These are phyloP conservation scores for Scheffersomyces coipomensis DNA, from an alignment of 805 yeast species.

Conservation along the genomic window DNA sequence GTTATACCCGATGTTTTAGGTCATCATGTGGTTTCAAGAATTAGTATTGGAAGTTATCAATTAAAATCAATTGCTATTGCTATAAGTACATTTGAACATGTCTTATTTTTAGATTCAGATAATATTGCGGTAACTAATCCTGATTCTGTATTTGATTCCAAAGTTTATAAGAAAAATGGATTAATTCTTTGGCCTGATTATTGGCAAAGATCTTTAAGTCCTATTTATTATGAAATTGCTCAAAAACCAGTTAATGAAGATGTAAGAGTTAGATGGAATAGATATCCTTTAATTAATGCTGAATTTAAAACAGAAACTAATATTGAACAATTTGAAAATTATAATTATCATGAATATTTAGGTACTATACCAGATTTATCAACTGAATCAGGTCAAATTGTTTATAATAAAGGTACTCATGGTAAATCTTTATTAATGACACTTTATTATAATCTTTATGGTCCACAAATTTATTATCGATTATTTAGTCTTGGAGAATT, in stretches of 20 bases:
- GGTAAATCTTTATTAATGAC: constrained; percentile 55
- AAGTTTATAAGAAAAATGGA: constrained; percentile 45
- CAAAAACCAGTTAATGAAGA: constrained; percentile 8
- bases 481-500: constrained; percentile 68
- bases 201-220: constrained; percentile 67
- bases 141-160: constrained; percentile 45
- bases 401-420: constrained; percentile 60
- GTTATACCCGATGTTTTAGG: constrained; percentile 31
- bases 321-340: constrained; percentile 20
- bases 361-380: constrained; percentile 67
- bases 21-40: constrained; percentile 11
- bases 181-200: constrained; percentile 66
- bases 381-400: constrained; percentile 67
- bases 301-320: constrained; percentile 34
- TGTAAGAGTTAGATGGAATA: constrained; percentile 26
- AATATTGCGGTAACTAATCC: constrained; percentile 41
- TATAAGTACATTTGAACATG: constrained; percentile 53
- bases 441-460: constrained; percentile 61
- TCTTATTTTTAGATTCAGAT: constrained; percentile 52
- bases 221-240: constrained; percentile 52
- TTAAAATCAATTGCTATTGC: constrained; percentile 56
- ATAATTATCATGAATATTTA: constrained; percentile 53
- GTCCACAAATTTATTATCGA: constrained; percentile 65
- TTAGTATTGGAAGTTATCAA: constrained; percentile 43
- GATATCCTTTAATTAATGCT: constrained; percentile 26